phyloP scores from a whole-genome alignment of 2,329 filamentous ascomycete genomes.

The Rhynchosporium graminicola region DNA sequence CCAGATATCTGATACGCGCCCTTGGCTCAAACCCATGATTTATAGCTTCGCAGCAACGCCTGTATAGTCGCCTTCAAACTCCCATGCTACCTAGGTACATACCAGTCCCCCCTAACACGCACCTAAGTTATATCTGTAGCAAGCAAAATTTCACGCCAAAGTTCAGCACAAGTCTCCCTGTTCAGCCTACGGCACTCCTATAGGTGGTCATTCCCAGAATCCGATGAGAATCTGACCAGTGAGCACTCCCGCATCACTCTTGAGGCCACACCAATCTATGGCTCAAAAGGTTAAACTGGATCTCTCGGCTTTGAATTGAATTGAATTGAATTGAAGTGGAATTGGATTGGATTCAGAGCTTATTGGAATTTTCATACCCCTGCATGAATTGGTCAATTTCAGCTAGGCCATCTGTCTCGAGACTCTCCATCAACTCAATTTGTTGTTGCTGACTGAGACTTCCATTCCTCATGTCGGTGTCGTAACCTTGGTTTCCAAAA shows the following conservation, averaged over 20 bases:
- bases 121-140: neutral
- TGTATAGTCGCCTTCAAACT: neutral
- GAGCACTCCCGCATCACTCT: conserved; percentile 15
- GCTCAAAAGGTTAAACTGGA: conserved; percentile 26
- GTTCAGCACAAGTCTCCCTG: neutral
- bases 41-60: conserved; percentile 6
- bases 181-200: neutral
- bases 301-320: conserved; percentile 7
- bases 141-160: neutral
- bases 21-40: neutral
- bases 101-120: neutral
- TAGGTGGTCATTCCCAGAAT: neutral
- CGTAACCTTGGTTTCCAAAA: conserved; percentile 46
- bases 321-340: too few relatives aligned
- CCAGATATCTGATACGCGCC: neutral
- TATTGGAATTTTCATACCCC: conserved; percentile 36
- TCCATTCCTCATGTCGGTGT: conserved; percentile 56
- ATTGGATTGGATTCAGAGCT: conserved; percentile 25
- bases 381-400: conserved; percentile 61
- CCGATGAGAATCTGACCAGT: neutral
- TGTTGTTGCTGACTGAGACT: conserved; percentile 80
- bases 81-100: neutral
- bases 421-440: conserved; percentile 75
- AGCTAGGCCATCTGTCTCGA: conserved; percentile 68
- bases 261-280: conserved; percentile 27